Evolutionary conservation across 768 basidiomycete species (phyloP), one percentile per base, ranked within the genome.

Genomic region (Psilocybe azurescens): DNA sequence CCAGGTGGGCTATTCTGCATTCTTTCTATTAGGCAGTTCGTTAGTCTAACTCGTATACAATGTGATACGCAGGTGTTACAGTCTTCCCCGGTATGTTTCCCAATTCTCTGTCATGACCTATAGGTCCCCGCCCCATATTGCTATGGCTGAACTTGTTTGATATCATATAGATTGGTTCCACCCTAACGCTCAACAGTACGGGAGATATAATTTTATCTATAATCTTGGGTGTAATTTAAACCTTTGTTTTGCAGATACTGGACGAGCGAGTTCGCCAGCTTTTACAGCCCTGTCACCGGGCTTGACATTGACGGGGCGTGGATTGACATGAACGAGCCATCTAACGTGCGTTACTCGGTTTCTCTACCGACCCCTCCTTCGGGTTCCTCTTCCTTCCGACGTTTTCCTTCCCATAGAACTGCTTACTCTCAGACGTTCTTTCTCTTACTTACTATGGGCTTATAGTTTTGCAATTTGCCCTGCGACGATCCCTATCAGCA

Each of bases 261-360:
- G 90, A 83, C 74, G 2, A 82, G 79, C 44, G 88, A 90, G 62
- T 89, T 88, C 71, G 61, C 76, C 30, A 53, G 75, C 6, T 89
- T 90, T 73, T 89, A 86, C 69, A 77, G 75, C 61, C 78, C 85
- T 0, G 62, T 77, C 11, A 79, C 72, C 0, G 88, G 88, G 1
- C 62, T 91, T 8, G 85, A 89, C 59, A 89, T 89, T 32, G 88
- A 89, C 63, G 89, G 89, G 9, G 82, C 82, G 16, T 91, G 89
- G 90, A 89, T 90, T 28, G 88, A 89, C 65, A 89, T 89, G 89
- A 90, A 91, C 69, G 89, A 90, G 62, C 89, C 89, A 5, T 72
- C 87, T 3, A 90, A 81, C 61, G 89, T 89, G 65, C 24, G 65
- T 60, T 5, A 24, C 24, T 24, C 24, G 1, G 24, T 24, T 24